phyloP scores from a whole-genome alignment of 2,329 filamentous ascomycete species.

The Beauveria sp. region DNA sequence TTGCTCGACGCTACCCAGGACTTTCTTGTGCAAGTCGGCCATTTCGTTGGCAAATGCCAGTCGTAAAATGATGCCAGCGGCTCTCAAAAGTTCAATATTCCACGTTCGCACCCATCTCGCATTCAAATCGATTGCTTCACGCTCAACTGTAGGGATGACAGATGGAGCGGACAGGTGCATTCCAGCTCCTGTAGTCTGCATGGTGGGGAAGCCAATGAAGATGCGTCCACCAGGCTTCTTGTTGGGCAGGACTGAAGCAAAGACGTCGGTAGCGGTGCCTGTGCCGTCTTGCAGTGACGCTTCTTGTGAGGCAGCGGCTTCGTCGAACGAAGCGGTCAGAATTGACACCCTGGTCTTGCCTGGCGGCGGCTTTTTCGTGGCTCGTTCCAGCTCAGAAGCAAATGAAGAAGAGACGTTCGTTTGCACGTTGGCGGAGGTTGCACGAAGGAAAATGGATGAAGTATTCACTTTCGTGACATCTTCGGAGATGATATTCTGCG shows the following conservation, averaged over 20 bases:
- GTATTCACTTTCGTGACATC: slow-evolving; percentile 64
- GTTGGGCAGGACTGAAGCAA: slow-evolving; percentile 80
- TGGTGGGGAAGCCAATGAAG: slow-evolving; percentile 96
- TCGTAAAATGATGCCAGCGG: slow-evolving; percentile 82
- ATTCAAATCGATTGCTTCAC: slow-evolving; percentile 94
- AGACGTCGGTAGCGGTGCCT: slow-evolving; percentile 65
- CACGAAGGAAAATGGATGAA: slow-evolving; percentile 79
- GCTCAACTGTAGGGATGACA: slow-evolving; percentile 92
- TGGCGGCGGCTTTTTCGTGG: slow-evolving; percentile 94
- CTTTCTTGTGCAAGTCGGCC: slow-evolving; percentile 59
- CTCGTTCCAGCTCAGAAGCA: slow-evolving; percentile 80
- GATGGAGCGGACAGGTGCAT: slow-evolving; percentile 94
- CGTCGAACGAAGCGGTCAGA: slow-evolving; percentile 85
- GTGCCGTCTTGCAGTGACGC: slow-evolving; percentile 34
- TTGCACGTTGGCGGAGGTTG: slow-evolving; percentile 75
- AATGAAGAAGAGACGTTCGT: slow-evolving; percentile 69
- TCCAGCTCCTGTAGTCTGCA: slow-evolving; percentile 89
- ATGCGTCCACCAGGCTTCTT: slow-evolving; percentile 77
- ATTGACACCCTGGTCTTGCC: slow-evolving; percentile 81
- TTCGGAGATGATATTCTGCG: slow-evolving; percentile 57
- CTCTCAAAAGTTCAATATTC: slow-evolving; percentile 89
- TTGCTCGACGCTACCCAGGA: slow-evolving; percentile 39
- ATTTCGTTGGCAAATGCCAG: slow-evolving; percentile 87
- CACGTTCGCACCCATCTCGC: slow-evolving; percentile 89
- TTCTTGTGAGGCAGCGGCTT: slow-evolving; percentile 58